phyloP scores from a whole-genome alignment of 257 asterid genomes.

The Solanum paucissectum region DNA sequence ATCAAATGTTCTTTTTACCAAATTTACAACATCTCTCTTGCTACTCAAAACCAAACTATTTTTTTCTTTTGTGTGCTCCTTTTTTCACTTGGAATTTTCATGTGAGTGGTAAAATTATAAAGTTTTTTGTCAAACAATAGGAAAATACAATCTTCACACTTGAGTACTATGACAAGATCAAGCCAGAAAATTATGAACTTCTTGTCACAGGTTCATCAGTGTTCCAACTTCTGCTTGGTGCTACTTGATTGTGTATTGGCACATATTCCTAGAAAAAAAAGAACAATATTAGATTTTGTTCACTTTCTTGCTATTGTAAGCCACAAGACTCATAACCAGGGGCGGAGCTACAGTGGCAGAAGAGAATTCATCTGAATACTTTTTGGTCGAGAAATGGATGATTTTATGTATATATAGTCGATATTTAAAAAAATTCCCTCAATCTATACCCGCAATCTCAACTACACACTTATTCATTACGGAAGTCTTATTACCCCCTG shows the following conservation, averaged over 20 bases:
- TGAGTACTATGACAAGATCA: background rate
- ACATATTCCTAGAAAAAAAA: conserved; percentile 23
- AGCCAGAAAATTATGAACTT: conserved; percentile 8
- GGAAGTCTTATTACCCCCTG: too few species aligned
- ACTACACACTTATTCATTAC: too few species aligned
- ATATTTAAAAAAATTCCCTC: background rate
- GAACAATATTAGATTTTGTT: background rate
- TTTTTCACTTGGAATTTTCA: background rate
- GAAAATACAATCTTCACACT: background rate
- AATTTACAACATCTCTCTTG: background rate
- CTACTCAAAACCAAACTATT: background rate
- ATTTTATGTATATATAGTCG: background rate
- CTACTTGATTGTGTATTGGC: conserved; percentile 29
- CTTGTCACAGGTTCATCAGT: conserved; percentile 9
- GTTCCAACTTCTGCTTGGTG: conserved; percentile 32
- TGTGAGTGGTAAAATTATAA: background rate
- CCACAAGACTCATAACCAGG: background rate
- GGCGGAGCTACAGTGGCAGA: background rate
- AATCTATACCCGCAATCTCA: too few species aligned
- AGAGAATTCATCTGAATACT: background rate
- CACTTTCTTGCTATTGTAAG: background rate
- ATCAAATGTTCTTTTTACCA: background rate
- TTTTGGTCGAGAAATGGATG: background rate
- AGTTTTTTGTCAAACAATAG: background rate
- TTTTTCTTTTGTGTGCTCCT: background rate